Percentiles rank a stretch among this genome's conserved stretches.
These are phyloP conservation scores for Tillandsia leiboldiana DNA, from an alignment of 176 grass and related monocot species.

Conservation along the genomic window DNA sequence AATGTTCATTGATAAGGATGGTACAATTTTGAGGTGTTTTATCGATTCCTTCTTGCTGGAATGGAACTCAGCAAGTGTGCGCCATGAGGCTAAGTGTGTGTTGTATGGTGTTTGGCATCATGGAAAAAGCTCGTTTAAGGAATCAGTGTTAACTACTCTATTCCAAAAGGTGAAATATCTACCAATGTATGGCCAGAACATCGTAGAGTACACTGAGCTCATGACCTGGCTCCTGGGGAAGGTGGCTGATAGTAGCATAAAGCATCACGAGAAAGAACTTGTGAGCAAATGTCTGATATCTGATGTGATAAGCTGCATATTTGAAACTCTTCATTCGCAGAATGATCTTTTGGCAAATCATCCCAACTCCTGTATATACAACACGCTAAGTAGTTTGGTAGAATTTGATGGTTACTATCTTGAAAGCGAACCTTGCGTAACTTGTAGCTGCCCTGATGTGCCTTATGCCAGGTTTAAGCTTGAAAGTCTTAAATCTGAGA, in stretches of 20 bases:
- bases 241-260: conserved; percentile 42
- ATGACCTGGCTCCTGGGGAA: conserved; percentile 82
- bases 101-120: conserved; percentile 88
- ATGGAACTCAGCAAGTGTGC: conserved; percentile 87
- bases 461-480: conserved; percentile 88
- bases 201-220: conserved; percentile 84
- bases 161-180: conserved; percentile 69
- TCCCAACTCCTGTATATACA: conserved; percentile 94
- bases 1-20: conserved; percentile 62
- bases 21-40: conserved; percentile 59
- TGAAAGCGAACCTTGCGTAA: conserved; percentile 96
- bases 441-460: conserved; percentile 94
- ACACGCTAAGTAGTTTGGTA: conserved; percentile 72
- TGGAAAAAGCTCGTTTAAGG: conserved; percentile 57
- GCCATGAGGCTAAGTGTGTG: conserved; percentile 86
- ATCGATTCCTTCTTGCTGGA: conserved; percentile 77
- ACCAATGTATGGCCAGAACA: conserved; percentile 88
- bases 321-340: conserved; percentile 74
- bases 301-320: conserved; percentile 83
- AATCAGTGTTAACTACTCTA: conserved; percentile 55
- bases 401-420: conserved; percentile 98
- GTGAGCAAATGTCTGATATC: conserved; percentile 60
- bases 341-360: conserved; percentile 98
- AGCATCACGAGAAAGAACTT: conserved; percentile 62
- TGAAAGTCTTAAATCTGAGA: conserved; percentile 93